These are phyloP conservation scores for Ogataea zsoltii DNA, from an alignment of 805 yeast species.

Conservation along the genomic window DNA sequence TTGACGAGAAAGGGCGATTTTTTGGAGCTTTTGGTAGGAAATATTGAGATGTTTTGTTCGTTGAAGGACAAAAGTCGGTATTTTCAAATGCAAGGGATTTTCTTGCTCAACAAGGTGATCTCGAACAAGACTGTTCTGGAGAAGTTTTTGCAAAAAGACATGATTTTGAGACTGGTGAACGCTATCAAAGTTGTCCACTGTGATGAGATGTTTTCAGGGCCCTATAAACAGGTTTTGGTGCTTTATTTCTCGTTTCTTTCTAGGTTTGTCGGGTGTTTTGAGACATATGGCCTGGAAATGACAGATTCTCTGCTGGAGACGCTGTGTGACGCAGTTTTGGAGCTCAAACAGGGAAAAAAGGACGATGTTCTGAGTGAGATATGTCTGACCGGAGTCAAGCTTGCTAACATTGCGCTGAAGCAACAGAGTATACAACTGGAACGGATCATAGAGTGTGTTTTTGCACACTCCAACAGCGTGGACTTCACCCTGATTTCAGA, in stretches of 20 bases:
- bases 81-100: constrained; percentile 10
- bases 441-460: not conserved
- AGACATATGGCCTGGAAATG: not conserved
- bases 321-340: not conserved
- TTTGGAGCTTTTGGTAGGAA: not conserved
- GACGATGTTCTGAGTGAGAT: constrained; percentile 1
- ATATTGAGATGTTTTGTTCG: not conserved
- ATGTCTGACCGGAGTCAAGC: not conserved
- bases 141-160: not conserved
- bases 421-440: not conserved
- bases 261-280: not conserved
- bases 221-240: constrained; percentile 3
- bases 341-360: not conserved
- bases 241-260: constrained; percentile 8
- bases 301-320: not conserved
- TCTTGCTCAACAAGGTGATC: constrained; percentile 19
- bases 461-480: constrained; percentile 1
- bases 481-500: constrained; percentile 21
- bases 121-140: not conserved
- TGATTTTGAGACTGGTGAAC: not conserved
- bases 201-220: not conserved
- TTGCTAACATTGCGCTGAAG: not conserved
- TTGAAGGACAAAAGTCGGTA: constrained; percentile 1
- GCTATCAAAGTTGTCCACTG: not conserved
- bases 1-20: constrained; percentile 7